Evolutionary conservation across 2,329 filamentous ascomycete species (phyloP).

Genomic region (Aspergillus japonicus): DNA sequence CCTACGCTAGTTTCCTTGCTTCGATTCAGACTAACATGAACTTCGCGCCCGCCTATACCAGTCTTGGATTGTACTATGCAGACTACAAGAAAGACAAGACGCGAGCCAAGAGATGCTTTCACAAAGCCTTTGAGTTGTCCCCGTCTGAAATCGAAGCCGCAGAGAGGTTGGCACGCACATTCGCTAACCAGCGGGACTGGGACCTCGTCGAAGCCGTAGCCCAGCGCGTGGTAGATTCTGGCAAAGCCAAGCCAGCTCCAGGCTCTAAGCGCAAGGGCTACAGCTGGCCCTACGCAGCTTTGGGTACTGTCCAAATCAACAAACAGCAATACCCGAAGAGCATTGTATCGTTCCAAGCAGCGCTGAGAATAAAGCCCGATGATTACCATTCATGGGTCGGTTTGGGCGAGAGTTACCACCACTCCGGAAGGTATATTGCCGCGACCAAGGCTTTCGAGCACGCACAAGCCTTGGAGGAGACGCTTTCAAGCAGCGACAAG

Average conservation of each 20-base stretch:
- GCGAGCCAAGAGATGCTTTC: slow-evolving; percentile 86
- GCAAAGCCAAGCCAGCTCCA: slow-evolving; percentile 82
- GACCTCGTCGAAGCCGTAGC: slow-evolving; percentile 92
- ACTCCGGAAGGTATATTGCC: slow-evolving; percentile 89
- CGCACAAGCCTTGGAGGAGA: slow-evolving; percentile 71
- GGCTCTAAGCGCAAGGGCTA: slow-evolving; percentile 90
- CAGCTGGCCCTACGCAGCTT: slow-evolving; percentile 92
- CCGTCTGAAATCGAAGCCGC: slow-evolving; percentile 82
- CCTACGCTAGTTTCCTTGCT: slow-evolving; percentile 79
- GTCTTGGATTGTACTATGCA: slow-evolving; percentile 82
- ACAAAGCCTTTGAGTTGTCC: slow-evolving; percentile 93
- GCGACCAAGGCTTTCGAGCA: slow-evolving; percentile 87
- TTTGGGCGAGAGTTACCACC: slow-evolving; percentile 95
- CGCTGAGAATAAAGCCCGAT: slow-evolving; percentile 75
- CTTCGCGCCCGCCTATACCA: slow-evolving; percentile 87
- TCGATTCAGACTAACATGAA: slow-evolving; percentile 84
- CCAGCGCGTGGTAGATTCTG: slow-evolving; percentile 89
- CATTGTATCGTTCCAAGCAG: slow-evolving; percentile 87
- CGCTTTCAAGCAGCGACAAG: slow-evolving; percentile 52
- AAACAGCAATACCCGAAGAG: slow-evolving; percentile 87
- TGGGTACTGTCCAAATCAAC: slow-evolving; percentile 92
- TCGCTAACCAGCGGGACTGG: slow-evolving; percentile 91
- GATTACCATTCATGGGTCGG: slow-evolving; percentile 97
- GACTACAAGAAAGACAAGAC: slow-evolving; percentile 88
- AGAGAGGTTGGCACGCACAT: slow-evolving; percentile 78